A percentile compares a stretch with the other conserved stretches of the same genome.
phyloP scores from a whole-genome alignment of 2,329 filamentous ascomycete genomes.

The Paecilomyces dactylethromorphus region DNA sequence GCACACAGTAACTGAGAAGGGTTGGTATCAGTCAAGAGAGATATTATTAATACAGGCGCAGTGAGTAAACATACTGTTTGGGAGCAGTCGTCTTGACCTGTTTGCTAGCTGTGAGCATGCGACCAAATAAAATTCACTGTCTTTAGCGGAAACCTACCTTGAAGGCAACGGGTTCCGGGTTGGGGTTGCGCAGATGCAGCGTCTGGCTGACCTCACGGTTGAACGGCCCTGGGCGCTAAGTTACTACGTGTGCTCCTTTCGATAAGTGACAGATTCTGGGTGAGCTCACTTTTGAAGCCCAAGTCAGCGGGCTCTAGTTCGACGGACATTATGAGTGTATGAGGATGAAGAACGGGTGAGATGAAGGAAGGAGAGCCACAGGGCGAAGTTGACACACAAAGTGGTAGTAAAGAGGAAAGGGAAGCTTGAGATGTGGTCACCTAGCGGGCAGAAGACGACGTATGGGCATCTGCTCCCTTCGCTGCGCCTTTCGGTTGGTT shows the following conservation, averaged over 20 bases:
- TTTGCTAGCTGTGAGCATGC: slow-evolving; percentile 17
- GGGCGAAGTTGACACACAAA: slow-evolving; percentile 8
- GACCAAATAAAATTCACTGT: background rate
- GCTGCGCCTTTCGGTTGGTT: slow-evolving; percentile 2
- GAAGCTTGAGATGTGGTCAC: slow-evolving; percentile 2
- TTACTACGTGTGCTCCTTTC: slow-evolving; percentile 11
- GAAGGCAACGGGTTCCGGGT: slow-evolving; percentile 55
- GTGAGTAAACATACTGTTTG: slow-evolving; percentile 70
- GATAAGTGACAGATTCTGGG: slow-evolving; percentile 3
- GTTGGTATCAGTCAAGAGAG: slow-evolving; percentile 11
- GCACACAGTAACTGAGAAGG: slow-evolving; percentile 77
- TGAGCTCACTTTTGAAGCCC: slow-evolving; percentile 71
- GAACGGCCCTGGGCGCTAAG: slow-evolving; percentile 50
- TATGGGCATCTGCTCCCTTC: slow-evolving; percentile 3
- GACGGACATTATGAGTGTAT: slow-evolving; percentile 68
- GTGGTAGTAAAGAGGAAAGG: slow-evolving; percentile 1
- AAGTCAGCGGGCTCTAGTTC: slow-evolving; percentile 88
- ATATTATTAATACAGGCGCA: slow-evolving; percentile 5
- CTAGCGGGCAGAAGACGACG: slow-evolving; percentile 1
- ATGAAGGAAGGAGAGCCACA: slow-evolving; percentile 15
- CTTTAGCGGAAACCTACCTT: slow-evolving; percentile 43
- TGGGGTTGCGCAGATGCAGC: slow-evolving; percentile 53
- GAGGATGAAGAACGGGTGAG: slow-evolving; percentile 5
- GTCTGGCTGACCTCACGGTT: slow-evolving; percentile 58
- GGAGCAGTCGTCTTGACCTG: slow-evolving; percentile 98